A percentile compares a stretch with the other conserved stretches of the same genome.
Conservation (phyloP, 805 yeast genomes). For the Helenozyma rhizophorensis region DNA sequence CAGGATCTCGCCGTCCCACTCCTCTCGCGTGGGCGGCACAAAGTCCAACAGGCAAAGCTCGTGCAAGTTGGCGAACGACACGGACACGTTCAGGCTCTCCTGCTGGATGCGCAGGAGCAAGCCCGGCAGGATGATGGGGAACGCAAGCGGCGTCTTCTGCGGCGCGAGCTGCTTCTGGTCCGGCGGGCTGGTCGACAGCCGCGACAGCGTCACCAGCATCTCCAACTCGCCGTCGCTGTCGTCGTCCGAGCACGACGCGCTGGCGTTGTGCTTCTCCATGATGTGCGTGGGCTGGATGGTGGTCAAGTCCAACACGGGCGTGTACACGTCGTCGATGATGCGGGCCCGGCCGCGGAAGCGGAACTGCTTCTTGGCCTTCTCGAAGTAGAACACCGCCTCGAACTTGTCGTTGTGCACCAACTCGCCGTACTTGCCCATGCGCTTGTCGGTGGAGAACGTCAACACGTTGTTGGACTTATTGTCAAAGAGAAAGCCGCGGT, state of each 20-base stretch:
- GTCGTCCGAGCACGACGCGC: conserved; percentile 15
- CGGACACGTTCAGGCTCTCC: conserved; percentile 16
- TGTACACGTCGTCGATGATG: conserved; percentile 28
- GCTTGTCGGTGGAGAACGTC: conserved; percentile 65
- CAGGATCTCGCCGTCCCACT: conserved; percentile 62
- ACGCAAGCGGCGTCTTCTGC: conserved; percentile 20
- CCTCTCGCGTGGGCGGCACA: conserved; percentile 50
- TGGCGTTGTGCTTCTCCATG: conserved; percentile 15
- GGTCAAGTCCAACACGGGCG: conserved; percentile 30
- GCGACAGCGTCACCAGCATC: conserved; percentile 5
- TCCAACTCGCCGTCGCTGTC: conserved; percentile 14
- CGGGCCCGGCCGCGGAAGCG: conserved; percentile 67
- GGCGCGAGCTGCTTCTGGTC: conserved; percentile 1
- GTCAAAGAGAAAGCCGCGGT: conserved; percentile 70
- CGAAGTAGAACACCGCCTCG: conserved; percentile 77
- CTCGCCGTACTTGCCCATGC: conserved; percentile 62
- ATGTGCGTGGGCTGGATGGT: conserved; percentile 24
- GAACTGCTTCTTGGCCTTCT: conserved; percentile 58
- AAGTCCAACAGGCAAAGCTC: conserved; percentile 22
- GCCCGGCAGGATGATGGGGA: conserved; percentile 27
- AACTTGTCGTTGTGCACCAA: conserved; percentile 48
- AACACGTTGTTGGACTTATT: conserved; percentile 64
- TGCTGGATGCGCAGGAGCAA: conserved; percentile 17
- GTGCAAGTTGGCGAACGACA: conserved; percentile 26
- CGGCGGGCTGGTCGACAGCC: background rate